These are phyloP conservation scores for Isatis tinctoria DNA, from an alignment of 345 rosid genomes.

Conservation along the genomic window DNA sequence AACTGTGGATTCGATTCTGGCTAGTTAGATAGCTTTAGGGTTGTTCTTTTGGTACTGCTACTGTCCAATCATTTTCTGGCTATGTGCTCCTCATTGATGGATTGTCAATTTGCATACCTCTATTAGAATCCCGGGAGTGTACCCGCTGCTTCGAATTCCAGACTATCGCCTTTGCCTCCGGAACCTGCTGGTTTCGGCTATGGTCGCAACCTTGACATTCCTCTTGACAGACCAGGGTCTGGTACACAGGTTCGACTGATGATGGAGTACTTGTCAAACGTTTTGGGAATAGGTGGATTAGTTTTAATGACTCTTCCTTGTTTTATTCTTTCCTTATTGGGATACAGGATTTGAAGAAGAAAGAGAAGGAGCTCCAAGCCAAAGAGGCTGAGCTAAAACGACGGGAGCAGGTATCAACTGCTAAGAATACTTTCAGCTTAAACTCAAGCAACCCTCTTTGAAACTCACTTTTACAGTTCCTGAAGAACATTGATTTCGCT, in stretches of 20 bases:
- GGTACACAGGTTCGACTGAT: constrained; percentile 31
- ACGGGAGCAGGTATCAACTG: constrained; percentile 66
- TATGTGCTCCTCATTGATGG: neutral
- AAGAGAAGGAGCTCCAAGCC: constrained; percentile 94
- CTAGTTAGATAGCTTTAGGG: neutral
- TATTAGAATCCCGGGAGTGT: constrained; percentile 59
- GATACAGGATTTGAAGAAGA: constrained; percentile 68
- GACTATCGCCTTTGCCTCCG: constrained; percentile 90
- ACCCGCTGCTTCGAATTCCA: constrained; percentile 69
- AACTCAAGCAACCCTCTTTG: neutral
- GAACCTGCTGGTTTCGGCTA: constrained; percentile 79
- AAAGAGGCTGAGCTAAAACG: constrained; percentile 84
- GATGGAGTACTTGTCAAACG: neutral
- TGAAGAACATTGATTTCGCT: neutral
- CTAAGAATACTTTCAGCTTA: neutral
- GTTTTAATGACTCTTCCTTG: neutral
- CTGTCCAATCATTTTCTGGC: neutral
- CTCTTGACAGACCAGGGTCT: constrained; percentile 63
- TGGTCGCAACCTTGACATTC: constrained; percentile 80
- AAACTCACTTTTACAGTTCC: neutral
- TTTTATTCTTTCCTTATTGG: neutral
- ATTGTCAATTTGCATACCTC: neutral
- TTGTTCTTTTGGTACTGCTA: neutral
- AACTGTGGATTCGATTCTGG: neutral
- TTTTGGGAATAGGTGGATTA: neutral